Evolutionary conservation across 2,329 filamentous ascomycete species (phyloP).

Genomic region (Pestalotiopsis sp.): DNA sequence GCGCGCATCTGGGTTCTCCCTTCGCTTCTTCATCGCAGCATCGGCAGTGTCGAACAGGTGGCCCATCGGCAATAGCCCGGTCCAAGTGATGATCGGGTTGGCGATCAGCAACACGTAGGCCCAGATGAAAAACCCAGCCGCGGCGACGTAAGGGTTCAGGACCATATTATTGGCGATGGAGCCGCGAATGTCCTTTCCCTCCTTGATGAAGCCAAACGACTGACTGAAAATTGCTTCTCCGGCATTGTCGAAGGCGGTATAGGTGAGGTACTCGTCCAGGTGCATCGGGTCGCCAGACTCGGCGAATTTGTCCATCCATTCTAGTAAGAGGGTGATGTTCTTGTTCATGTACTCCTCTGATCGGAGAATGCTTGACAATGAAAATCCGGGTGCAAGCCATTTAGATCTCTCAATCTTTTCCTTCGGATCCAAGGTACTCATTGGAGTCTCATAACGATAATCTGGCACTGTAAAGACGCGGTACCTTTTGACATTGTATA

Average conservation of each 20-base stretch:
- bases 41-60: constrained; percentile 13
- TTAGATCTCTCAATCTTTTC: constrained; percentile 15
- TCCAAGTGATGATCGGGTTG: constrained; percentile 20
- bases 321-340: constrained; percentile 9
- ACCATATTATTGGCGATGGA: constrained; percentile 19
- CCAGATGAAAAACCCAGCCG: constrained; percentile 15
- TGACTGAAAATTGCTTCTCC: constrained; percentile 30
- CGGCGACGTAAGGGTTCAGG: constrained; percentile 11
- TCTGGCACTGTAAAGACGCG: constrained; percentile 14
- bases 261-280: constrained; percentile 18
- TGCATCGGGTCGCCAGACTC: constrained; percentile 11
- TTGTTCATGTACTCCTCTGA: constrained; percentile 10
- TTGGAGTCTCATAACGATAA: constrained; percentile 14
- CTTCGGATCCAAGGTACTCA: constrained; percentile 15
- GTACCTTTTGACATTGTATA: constrained; percentile 11
- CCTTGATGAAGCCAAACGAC: constrained; percentile 28
- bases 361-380: constrained; percentile 30
- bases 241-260: constrained; percentile 28
- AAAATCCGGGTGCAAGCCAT: constrained; percentile 9
- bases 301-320: constrained; percentile 10
- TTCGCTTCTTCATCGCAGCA: constrained; percentile 11
- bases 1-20: constrained; percentile 14
- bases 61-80: constrained; percentile 16
- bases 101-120: constrained; percentile 15
- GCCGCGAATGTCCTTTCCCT: constrained; percentile 25